Evolutionary conservation across 345 rosid genomes (phyloP), one percentile per base, ranked within the genome.

Genomic region (Lepidium sativum): DNA sequence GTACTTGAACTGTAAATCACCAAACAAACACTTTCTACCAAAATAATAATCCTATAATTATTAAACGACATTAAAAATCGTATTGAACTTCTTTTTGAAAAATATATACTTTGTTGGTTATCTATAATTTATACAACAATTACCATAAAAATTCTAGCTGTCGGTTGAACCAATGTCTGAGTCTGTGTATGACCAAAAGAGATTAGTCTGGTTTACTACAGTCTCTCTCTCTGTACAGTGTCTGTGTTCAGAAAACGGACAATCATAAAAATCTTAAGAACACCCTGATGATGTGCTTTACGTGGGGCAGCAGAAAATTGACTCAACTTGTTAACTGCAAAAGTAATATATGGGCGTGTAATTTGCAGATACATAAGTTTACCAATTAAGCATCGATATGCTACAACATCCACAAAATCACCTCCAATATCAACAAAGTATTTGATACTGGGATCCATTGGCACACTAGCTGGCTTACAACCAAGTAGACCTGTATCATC

Each of bases 121-220:
- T 6, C 38, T 15, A 20, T 25, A 25, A 5, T 25, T 25, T 25
- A 41, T 6, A 41, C 8, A n/a, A 44, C 29, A 25, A 5, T 25
- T 18, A 12, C 52, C 15, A 25, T 6, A 8, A 51, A 3, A 14
- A 0, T n/a, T 6, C 7, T 14, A 6, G 11, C 17, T 10, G 17
- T 37, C 12, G 13, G 44, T 31, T 17, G 38, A 41, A 43, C 39
- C 39, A 60, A 59, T 12, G 33, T 9, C 15, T 5, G 29, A 25
- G 31, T 27, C 6, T 25, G 29, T 25, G 16, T 32, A 16, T 43
- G 64, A 60, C 40, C 51, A 41, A n/a, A 53, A 41, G 25, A 11
- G 18, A 43, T 17, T 17, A 6, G 62, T 54, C 54, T 42, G 51
- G 61, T 65, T 65, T 66, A 54, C 45, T 33, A 48, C 27, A 63